Evolutionary conservation across 2,329 filamentous ascomycete genomes (phyloP).

Genomic region (Rhinocladiella mackenziei): DNA sequence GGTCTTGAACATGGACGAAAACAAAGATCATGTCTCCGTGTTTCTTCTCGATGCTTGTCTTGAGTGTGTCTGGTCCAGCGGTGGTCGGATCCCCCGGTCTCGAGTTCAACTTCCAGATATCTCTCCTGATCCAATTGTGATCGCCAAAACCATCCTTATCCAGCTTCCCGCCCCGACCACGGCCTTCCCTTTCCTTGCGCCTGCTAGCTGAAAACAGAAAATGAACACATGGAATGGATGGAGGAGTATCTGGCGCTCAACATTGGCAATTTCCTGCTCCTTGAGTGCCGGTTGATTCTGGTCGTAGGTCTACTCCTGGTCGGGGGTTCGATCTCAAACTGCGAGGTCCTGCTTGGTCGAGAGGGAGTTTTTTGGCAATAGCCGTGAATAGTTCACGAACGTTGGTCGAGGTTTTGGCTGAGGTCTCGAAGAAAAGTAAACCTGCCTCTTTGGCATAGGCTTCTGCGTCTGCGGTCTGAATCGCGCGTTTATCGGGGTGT

Average conservation of each 20-base stretch:
- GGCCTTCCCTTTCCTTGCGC: constrained; percentile 11
- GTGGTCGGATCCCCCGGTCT: neutral
- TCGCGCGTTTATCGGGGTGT: constrained; percentile 91
- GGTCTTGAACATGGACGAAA: neutral
- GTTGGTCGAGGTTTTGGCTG: constrained; percentile 94
- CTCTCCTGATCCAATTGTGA: constrained; percentile 1
- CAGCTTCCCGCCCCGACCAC: constrained; percentile 15
- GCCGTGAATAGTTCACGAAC: constrained; percentile 93
- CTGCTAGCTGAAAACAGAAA: constrained; percentile 19
- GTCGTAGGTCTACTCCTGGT: constrained; percentile 64
- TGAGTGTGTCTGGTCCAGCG: neutral
- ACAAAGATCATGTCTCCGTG: neutral
- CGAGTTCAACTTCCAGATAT: constrained; percentile 1
- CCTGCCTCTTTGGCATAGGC: constrained; percentile 91
- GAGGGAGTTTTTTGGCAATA: constrained; percentile 94
- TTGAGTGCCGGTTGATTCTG: constrained; percentile 58
- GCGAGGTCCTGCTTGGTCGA: constrained; percentile 91
- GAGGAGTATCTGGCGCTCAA: constrained; percentile 39
- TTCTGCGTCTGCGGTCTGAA: constrained; percentile 82
- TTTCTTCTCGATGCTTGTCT: neutral
- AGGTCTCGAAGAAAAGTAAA: constrained; percentile 96
- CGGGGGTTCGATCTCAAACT: constrained; percentile 66
- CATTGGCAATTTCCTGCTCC: constrained; percentile 61
- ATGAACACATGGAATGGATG: neutral
- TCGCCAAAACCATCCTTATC: constrained; percentile 18